phyloP scores from a whole-genome alignment of 2,329 filamentous ascomycete genomes.

The Cladosporium sp. region DNA sequence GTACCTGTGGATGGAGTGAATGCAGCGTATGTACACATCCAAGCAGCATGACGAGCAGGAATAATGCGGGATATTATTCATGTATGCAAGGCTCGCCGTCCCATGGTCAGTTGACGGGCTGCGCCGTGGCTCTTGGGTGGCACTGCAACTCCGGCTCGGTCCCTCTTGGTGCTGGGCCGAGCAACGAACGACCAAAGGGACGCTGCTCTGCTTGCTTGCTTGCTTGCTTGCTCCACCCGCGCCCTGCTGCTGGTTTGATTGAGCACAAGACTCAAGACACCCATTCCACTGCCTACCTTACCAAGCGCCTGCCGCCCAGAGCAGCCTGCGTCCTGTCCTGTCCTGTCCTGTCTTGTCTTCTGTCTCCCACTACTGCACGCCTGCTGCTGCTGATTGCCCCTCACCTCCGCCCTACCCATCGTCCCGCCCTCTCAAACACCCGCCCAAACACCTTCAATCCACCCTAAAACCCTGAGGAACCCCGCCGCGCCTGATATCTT shows the following conservation, averaged over 20 bases:
- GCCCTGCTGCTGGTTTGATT: not conserved
- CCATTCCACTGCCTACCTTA: not conserved
- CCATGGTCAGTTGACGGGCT: constrained; percentile 10
- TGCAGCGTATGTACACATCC: not conserved
- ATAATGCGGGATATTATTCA: not conserved
- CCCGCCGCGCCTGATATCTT: not conserved
- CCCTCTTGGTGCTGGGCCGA: constrained; percentile 3
- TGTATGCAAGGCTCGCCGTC: constrained; percentile 8
- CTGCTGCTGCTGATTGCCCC: constrained; percentile 2
- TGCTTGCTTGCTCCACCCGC: not conserved
- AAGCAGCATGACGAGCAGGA: not conserved
- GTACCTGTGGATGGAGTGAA: not conserved
- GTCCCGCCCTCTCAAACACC: not conserved
- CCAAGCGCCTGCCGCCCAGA: not conserved
- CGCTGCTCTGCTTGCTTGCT: not conserved
- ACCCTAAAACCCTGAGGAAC: constrained; percentile 4
- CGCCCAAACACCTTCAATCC: not conserved
- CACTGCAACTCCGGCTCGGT: constrained; percentile 2
- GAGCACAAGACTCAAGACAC: not conserved
- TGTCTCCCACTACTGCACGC: not conserved
- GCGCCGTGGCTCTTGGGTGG: constrained; percentile 6
- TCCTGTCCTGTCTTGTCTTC: not conserved
- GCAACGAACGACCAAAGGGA: not conserved
- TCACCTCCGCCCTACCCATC: constrained; percentile 5
- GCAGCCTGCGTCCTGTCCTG: constrained; percentile 1